Conservation (phyloP, 371 early-diverging fungal species). For the Dichotomocladium elegans region DNA sequence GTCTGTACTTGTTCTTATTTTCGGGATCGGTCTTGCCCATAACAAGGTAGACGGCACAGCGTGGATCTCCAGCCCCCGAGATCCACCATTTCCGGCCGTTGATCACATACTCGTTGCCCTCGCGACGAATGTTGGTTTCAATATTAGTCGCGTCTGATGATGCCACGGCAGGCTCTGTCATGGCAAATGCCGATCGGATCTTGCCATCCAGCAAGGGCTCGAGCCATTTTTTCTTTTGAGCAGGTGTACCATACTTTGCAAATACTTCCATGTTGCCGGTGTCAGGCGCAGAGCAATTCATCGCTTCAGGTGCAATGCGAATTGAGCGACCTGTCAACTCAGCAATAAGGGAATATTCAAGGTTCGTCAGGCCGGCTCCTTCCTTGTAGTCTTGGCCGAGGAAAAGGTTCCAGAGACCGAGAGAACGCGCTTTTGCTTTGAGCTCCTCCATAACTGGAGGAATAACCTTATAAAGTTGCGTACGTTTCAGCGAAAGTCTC, state of each 20-base stretch:
- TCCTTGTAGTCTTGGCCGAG: slow-evolving; percentile 70
- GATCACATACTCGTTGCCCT: slow-evolving; percentile 73
- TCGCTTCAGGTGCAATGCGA: slow-evolving; percentile 76
- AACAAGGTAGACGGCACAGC: slow-evolving; percentile 83
- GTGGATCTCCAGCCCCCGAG: slow-evolving; percentile 90
- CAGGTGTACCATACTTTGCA: slow-evolving; percentile 87
- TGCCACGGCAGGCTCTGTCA: slow-evolving; percentile 94
- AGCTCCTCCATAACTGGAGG: slow-evolving; percentile 87
- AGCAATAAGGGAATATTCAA: slow-evolving; percentile 91
- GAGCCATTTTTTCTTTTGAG: slow-evolving; percentile 85
- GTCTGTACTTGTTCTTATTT: slow-evolving; percentile 70
- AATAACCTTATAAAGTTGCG: slow-evolving; percentile 38
- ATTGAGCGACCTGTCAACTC: slow-evolving; percentile 84
- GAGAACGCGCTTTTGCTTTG: slow-evolving; percentile 78
- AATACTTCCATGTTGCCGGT: slow-evolving; percentile 99
- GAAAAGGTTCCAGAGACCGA: slow-evolving; percentile 97
- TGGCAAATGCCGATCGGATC: slow-evolving; percentile 97
- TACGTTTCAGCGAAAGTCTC: neutral
- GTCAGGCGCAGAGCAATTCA: slow-evolving; percentile 94
- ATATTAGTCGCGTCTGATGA: slow-evolving; percentile 97
- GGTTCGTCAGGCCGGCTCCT: slow-evolving; percentile 88
- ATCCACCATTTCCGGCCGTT: slow-evolving; percentile 98
- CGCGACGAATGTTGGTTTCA: slow-evolving; percentile 70
- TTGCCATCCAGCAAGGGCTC: slow-evolving; percentile 82
- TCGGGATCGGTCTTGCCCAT: slow-evolving; percentile 84